Percentiles rank a stretch among this genome's conserved stretches.
Evolutionary conservation across 2,329 filamentous ascomycete genomes (phyloP).

Genomic region (Aspergillus oerlinghausenensis): DNA sequence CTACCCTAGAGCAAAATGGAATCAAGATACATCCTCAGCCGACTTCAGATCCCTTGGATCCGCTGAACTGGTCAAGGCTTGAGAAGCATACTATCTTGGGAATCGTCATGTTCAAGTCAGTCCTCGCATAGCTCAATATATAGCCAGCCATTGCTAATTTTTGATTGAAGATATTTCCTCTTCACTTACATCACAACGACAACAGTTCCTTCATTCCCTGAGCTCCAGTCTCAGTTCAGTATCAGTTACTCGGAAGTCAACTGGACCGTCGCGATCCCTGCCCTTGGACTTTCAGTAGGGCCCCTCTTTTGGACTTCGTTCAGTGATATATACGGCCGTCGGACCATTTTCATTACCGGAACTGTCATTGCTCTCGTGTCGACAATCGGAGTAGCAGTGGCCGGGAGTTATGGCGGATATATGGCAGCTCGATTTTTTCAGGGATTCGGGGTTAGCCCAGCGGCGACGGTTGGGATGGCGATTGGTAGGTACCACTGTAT

Average conservation of each 20-base stretch:
- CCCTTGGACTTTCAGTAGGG: slow-evolving; percentile 48
- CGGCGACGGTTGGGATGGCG: slow-evolving; percentile 52
- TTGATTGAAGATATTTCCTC: slow-evolving; percentile 46
- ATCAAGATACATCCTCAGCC: slow-evolving; percentile 38
- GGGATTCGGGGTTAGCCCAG: slow-evolving; percentile 52
- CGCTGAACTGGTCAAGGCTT: slow-evolving; percentile 49
- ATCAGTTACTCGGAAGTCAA: slow-evolving; percentile 47
- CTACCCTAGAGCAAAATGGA: slow-evolving; percentile 19
- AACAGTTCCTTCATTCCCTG: slow-evolving; percentile 51
- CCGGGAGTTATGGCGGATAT: slow-evolving; percentile 44
- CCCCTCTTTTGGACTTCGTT: slow-evolving; percentile 49
- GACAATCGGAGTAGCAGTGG: slow-evolving; percentile 41
- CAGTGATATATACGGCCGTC: slow-evolving; percentile 51
- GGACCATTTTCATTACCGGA: slow-evolving; percentile 46
- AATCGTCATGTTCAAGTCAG: slow-evolving; percentile 52
- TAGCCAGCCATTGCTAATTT: background rate
- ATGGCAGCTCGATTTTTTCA: slow-evolving; percentile 58
- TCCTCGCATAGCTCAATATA: background rate
- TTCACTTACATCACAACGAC: slow-evolving; percentile 58
- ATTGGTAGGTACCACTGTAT: slow-evolving; percentile 29
- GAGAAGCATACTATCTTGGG: slow-evolving; percentile 48
- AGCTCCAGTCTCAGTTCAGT: slow-evolving; percentile 45
- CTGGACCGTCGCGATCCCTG: slow-evolving; percentile 53
- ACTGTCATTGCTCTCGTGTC: slow-evolving; percentile 40
- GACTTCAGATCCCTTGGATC: slow-evolving; percentile 47